Conservation (phyloP, 2,329 filamentous ascomycete genomes). For the Zymoseptoria ardabiliae region DNA sequence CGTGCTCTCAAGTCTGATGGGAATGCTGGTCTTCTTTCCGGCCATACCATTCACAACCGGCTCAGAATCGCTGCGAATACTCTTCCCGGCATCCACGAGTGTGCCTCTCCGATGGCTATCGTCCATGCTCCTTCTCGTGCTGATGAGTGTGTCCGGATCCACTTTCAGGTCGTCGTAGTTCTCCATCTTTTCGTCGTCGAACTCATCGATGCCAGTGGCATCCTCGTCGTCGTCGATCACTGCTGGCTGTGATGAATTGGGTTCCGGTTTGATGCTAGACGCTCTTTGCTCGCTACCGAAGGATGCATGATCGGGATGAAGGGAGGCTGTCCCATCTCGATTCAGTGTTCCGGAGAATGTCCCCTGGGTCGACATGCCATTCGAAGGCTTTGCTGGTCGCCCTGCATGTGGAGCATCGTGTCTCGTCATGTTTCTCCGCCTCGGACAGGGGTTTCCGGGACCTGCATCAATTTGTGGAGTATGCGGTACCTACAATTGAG, state of each 20-base stretch:
- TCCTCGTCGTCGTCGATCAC: not conserved
- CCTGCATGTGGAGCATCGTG: not conserved
- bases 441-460: not conserved
- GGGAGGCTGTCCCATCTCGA: constrained; percentile 14
- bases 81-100: constrained; percentile 1
- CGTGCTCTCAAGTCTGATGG: constrained; percentile 42
- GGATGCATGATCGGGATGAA: constrained; percentile 6
- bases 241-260: constrained; percentile 1
- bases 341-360: constrained; percentile 17
- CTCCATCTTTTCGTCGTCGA: constrained; percentile 33
- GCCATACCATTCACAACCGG: not conserved
- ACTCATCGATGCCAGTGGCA: constrained; percentile 2
- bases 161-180: constrained; percentile 34
- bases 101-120: constrained; percentile 8
- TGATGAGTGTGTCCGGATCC: constrained; percentile 32
- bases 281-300: not conserved
- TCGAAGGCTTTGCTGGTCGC: not conserved
- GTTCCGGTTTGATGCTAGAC: constrained; percentile 2
- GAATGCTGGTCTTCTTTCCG: constrained; percentile 35
- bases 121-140: constrained; percentile 26
- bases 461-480: not conserved
- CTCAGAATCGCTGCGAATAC: not conserved
- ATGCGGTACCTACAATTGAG: not conserved
- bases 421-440: not conserved
- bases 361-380: constrained; percentile 18